These are phyloP conservation scores for Xylaria intraflava DNA, from an alignment of 495 filamentous ascomycete species.

Conservation along the genomic window DNA sequence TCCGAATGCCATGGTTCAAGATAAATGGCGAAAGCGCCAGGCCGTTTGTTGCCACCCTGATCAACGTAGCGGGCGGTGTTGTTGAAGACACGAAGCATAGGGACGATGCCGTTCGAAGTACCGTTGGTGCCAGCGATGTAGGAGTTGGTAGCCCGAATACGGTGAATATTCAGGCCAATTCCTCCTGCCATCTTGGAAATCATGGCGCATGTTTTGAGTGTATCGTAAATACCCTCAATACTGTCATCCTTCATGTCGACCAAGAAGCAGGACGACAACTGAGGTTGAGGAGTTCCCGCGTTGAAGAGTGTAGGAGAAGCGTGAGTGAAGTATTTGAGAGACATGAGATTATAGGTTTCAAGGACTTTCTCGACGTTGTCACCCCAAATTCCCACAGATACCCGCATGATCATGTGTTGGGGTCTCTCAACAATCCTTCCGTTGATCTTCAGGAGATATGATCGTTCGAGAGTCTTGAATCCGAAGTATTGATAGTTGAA, in stretches of 20 bases:
- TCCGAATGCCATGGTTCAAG: conserved; percentile 99
- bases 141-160: conserved; percentile 91
- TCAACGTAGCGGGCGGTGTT: conserved; percentile 98
- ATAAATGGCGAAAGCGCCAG: conserved; percentile 97
- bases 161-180: conserved; percentile 91
- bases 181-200: conserved; percentile 99
- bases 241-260: conserved; percentile 98
- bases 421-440: conserved; percentile 93
- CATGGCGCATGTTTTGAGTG: conserved; percentile 97
- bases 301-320: conserved; percentile 98
- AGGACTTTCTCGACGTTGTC: conserved; percentile 89
- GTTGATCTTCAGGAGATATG: conserved; percentile 87
- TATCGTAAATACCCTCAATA: conserved; percentile 99
- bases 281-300: conserved; percentile 86
- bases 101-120: conserved; percentile 93
- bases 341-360: conserved; percentile 98
- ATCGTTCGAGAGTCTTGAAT: conserved; percentile 98
- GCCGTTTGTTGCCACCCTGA: conserved; percentile 98
- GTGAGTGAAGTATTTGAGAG: conserved; percentile 94
- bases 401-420: conserved; percentile 99
- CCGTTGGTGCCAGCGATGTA: conserved; percentile 98
- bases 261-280: conserved; percentile 95
- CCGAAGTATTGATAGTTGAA: conserved; percentile 99
- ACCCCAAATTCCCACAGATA: conserved; percentile 92
- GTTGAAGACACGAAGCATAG: conserved; percentile 98